Base-by-base conservation (phyloP, 176 grass and related monocot genomes). In the Oryza glaberrima region DNA sequence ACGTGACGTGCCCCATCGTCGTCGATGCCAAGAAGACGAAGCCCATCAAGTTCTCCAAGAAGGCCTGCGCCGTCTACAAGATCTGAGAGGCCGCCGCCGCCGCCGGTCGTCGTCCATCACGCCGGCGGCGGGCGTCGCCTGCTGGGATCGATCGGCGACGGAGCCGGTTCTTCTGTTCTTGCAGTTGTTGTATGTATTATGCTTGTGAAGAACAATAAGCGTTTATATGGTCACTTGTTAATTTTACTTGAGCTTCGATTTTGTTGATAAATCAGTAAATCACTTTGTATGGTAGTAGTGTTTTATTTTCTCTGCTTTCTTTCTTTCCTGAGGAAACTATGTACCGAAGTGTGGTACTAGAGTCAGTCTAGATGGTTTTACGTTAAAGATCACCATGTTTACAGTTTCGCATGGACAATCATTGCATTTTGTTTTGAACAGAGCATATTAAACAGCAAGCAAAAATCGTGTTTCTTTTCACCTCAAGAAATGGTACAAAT, bases 11-110 rank as follows among this genome's bases (percentile, higher is more conserved):
- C 79, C 82, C 72, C 28, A 15, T 96, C 44, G 73, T 88, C 5
- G 69, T 96, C 3, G 76, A 94, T 82, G 52, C 86, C 15, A 94
- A 85, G 73, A 87, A 88, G 46, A 87, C 88, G 15, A 94, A 89
- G 81, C 89, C 91, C 1, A 84, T 94, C 69, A 96, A 86, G 72
- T 86, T 99, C 78, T 85, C 88, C 20, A 86, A 91, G 43, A 76
- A 88, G 22, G 92, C 92, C 19, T 99, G 97, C 63, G 45, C 90
- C 72, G 23, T 86, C 56, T 82, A 86, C 78, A 82, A 83, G 84
- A 45, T 25, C 56, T 83, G 87, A 58, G 19, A 58, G 17, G 17
- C 17, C 47, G 26, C 26, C 43, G 17, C 20, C 7, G 52, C 2
- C 47, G 45, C 35, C 35, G 34, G 4, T 14, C 47, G 11, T 49